phyloP scores from a whole-genome alignment of 768 basidiomycete species.

The Postia placenta region DNA sequence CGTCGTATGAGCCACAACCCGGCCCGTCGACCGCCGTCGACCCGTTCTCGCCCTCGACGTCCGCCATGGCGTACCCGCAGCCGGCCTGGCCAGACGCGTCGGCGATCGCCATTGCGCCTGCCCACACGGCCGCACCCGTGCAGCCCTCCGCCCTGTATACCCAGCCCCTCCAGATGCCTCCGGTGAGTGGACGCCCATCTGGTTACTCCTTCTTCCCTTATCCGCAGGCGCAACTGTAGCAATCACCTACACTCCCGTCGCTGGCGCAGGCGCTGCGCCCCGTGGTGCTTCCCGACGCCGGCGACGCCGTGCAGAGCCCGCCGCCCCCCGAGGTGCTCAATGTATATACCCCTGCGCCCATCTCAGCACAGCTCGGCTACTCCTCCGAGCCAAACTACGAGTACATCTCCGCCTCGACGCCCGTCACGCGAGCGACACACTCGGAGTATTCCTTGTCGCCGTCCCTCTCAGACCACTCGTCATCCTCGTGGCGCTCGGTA shows the following conservation, averaged over 20 bases:
- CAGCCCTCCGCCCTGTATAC: neutral
- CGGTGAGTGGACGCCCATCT: slow-evolving; percentile 3
- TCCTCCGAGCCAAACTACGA: slow-evolving; percentile 9
- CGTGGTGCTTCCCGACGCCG: slow-evolving; percentile 3
- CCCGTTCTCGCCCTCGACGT: neutral
- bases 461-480: slow-evolving; percentile 14
- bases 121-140: neutral
- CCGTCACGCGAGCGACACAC: slow-evolving; percentile 4
- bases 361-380: slow-evolving; percentile 2
- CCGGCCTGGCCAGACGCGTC: too few relatives aligned
- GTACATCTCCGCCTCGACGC: slow-evolving; percentile 7
- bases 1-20: neutral
- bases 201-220: neutral
- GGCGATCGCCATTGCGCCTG: too few relatives aligned
- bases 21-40: neutral
- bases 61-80: too few relatives aligned
- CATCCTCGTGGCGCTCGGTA: slow-evolving; percentile 7
- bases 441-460: slow-evolving; percentile 11
- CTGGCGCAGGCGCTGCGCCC: slow-evolving; percentile 10
- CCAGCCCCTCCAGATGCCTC: neutral
- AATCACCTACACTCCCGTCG: neutral
- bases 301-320: slow-evolving; percentile 8
- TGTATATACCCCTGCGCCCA: slow-evolving; percentile 3
- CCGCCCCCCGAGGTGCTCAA: slow-evolving; percentile 1
- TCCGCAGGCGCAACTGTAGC: slow-evolving; percentile 1